phyloP scores from a whole-genome alignment of 192 early-diverging fungal genomes.

The Mortierella claussenii region DNA sequence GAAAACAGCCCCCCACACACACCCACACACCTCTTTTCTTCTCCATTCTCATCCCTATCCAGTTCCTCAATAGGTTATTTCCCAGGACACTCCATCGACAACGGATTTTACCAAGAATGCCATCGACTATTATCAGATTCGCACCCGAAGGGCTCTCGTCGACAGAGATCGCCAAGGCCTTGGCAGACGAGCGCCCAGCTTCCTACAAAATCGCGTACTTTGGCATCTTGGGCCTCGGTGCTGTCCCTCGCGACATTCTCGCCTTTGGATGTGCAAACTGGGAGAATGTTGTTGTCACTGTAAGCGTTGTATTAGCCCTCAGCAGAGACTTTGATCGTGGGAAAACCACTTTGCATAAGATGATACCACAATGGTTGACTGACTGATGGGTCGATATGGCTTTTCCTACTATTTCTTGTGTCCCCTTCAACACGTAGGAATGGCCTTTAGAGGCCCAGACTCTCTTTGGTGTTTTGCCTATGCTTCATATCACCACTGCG shows the following conservation, averaged over 20 bases:
- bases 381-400: no score
- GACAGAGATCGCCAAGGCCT: constrained; percentile 15
- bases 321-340: no score
- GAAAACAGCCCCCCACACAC: no score
- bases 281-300: constrained; percentile 16
- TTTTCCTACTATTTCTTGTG: no score
- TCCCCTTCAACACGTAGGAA: no score
- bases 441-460: constrained; percentile 22
- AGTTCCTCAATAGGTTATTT: no score
- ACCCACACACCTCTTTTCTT: no score
- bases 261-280: constrained; percentile 25
- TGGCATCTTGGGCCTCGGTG: constrained; percentile 6
- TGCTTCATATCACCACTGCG: constrained; percentile 29
- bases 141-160: constrained; percentile 48
- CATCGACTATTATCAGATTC: constrained; percentile 14
- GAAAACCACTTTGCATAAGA: no score
- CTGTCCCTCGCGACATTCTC: constrained; percentile 32
- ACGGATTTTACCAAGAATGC: constrained; percentile 24
- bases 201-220: constrained; percentile 32
- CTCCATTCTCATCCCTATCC: no score
- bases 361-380: no score
- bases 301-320: not conserved
- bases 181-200: constrained; percentile 2
- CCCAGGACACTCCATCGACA: no score
- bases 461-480: constrained; percentile 28